Evolutionary conservation across 345 rosid species (phyloP).

Genomic region (Cochlearia excelsa): DNA sequence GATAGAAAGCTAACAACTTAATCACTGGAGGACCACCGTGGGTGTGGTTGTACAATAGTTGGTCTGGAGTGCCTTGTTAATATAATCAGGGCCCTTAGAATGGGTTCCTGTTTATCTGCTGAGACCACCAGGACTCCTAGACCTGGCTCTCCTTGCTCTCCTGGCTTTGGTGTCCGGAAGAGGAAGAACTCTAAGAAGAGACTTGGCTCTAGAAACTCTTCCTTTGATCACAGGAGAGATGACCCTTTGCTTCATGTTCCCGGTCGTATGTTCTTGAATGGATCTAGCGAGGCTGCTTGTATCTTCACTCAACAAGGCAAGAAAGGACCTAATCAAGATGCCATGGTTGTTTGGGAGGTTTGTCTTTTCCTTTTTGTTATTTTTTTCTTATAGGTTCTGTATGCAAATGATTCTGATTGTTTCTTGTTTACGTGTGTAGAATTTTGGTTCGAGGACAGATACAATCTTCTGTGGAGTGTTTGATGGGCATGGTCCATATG

Average conservation of each 20-base stretch:
- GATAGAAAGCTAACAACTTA: conserved; percentile 57
- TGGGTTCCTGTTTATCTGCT: conserved; percentile 99
- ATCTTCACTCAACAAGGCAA: conserved; percentile 89
- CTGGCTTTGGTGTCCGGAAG: conserved; percentile 55
- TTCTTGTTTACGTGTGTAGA: conserved; percentile 41
- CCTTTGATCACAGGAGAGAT: conserved; percentile 62
- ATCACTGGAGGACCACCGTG: conserved; percentile 54
- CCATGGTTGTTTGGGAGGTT: conserved; percentile 99
- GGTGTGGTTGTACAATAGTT: conserved; percentile 54
- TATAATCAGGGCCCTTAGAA: conserved; percentile 97
- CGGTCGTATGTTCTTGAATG: conserved; percentile 76
- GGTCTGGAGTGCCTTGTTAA: conserved; percentile 93
- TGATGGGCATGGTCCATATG: conserved; percentile 98
- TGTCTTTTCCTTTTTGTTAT: conserved; percentile 12
- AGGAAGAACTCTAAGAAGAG: conserved; percentile 61
- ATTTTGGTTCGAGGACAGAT: conserved; percentile 77
- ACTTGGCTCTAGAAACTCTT: conserved; percentile 54
- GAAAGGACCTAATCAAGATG: conserved; percentile 98
- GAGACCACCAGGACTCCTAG: conserved; percentile 79
- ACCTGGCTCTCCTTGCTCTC: conserved; percentile 80
- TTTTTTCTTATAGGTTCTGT: no score
- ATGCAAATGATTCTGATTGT: conserved; percentile 31
- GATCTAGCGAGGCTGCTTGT: conserved; percentile 77
- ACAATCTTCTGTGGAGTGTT: conserved; percentile 93
- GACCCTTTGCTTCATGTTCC: conserved; percentile 73